These are phyloP conservation scores for Sporothrix globosa DNA, from an alignment of 2,329 filamentous ascomycete species.

Conservation along the genomic window DNA sequence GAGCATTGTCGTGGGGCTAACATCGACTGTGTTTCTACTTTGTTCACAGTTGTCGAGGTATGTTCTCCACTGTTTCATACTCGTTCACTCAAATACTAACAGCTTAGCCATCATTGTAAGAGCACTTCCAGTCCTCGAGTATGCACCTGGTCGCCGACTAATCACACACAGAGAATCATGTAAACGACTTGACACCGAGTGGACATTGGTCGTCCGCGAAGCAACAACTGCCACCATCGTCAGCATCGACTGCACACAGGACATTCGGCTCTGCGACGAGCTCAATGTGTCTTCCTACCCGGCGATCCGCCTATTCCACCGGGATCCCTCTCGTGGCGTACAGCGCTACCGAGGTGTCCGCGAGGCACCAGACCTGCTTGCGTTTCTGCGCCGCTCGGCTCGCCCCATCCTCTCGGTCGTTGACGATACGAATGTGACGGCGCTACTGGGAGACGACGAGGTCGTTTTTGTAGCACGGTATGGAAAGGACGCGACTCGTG, in stretches of 20 bases:
- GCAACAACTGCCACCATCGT: constrained; percentile 36
- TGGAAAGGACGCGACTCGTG: constrained; percentile 30
- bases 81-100: background rate
- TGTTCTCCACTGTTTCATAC: background rate
- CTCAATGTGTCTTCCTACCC: constrained; percentile 52
- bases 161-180: constrained; percentile 40
- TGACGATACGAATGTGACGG: constrained; percentile 39
- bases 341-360: constrained; percentile 51
- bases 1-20: background rate
- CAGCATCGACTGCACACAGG: constrained; percentile 49
- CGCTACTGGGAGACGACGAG: constrained; percentile 47
- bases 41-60: constrained; percentile 33
- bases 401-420: constrained; percentile 41
- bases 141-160: background rate
- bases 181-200: constrained; percentile 45
- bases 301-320: constrained; percentile 50
- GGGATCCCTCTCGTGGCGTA: constrained; percentile 39
- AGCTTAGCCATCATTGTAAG: constrained; percentile 33
- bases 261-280: constrained; percentile 47
- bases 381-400: constrained; percentile 38
- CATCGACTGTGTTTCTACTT: background rate
- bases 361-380: constrained; percentile 40
- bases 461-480: constrained; percentile 50
- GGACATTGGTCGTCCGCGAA: constrained; percentile 39
- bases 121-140: background rate